Conservation (phyloP, 2,329 filamentous ascomycete genomes). For the Cryphonectria carpinicola region DNA sequence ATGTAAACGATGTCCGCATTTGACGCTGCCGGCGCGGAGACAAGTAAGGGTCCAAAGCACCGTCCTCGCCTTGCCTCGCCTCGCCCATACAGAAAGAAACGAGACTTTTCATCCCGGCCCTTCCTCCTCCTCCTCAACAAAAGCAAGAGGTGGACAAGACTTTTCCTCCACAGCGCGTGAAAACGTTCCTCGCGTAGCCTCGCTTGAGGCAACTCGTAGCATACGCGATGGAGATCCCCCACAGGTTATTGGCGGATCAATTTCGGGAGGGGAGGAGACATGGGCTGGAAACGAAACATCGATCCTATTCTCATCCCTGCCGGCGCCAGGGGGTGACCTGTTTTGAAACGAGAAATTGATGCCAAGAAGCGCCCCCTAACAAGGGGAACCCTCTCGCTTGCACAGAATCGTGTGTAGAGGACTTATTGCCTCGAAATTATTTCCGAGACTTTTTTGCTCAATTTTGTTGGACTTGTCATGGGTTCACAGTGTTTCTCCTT, state of each 20-base stretch:
- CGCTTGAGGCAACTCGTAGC: background rate
- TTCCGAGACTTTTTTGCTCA: background rate
- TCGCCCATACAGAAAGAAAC: no score
- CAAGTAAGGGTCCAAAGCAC: no score
- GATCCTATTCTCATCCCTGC: slow-evolving; percentile 4
- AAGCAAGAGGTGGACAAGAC: background rate
- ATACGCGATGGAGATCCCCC: slow-evolving; percentile 2
- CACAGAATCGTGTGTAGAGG: background rate
- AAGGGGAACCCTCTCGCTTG: background rate
- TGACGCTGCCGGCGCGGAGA: background rate
- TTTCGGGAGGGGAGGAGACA: background rate
- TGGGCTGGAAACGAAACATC: slow-evolving; percentile 3
- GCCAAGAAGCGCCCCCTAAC: background rate
- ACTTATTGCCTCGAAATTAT: background rate
- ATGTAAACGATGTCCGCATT: background rate
- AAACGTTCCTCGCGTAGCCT: background rate
- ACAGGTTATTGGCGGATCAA: slow-evolving; percentile 2
- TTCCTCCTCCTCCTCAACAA: no score
- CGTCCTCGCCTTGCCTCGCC: background rate
- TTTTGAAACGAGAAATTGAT: slow-evolving; percentile 2
- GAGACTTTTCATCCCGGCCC: background rate
- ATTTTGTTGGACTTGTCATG: background rate
- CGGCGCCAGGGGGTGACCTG: background rate
- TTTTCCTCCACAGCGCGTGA: background rate
- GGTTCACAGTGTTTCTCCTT: background rate